Percentiles rank a stretch among this genome's conserved stretches.
Conservation (phyloP, 2,329 filamentous ascomycete genomes). For the Chrysoporthe austroafricana region DNA sequence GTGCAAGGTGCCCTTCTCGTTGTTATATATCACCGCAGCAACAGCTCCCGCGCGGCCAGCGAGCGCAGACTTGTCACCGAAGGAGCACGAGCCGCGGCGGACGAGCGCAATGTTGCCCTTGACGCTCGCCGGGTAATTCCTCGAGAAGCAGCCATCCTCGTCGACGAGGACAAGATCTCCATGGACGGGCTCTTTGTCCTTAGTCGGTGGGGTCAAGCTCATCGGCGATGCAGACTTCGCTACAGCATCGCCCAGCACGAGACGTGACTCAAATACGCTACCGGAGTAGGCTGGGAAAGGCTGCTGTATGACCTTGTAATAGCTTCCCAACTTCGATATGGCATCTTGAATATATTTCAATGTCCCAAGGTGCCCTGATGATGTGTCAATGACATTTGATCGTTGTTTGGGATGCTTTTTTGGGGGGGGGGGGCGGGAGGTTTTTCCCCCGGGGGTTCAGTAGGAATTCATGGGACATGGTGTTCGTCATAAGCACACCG, state of each 20-base stretch:
- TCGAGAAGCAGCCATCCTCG: conserved; percentile 65
- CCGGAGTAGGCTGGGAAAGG: conserved; percentile 65
- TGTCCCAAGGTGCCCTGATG: conserved; percentile 64
- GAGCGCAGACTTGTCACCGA: conserved; percentile 70
- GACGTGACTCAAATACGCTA: conserved; percentile 60
- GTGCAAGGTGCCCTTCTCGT: conserved; percentile 61
- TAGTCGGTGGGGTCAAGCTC: conserved; percentile 69
- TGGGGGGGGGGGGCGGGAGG: too few relatives aligned
- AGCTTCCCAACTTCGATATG: conserved; percentile 58
- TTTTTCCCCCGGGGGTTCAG: too few relatives aligned
- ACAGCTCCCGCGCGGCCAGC: conserved; percentile 72
- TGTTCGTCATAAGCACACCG: background rate
- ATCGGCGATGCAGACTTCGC: conserved; percentile 58
- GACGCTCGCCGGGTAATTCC: conserved; percentile 65
- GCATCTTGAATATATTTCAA: conserved; percentile 64
- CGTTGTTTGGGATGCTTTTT: too few relatives aligned
- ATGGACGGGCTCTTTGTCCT: conserved; percentile 60
- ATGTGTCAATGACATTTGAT: background rate
- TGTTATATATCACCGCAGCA: conserved; percentile 77
- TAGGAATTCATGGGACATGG: background rate
- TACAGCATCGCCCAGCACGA: conserved; percentile 58
- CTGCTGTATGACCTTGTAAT: conserved; percentile 67
- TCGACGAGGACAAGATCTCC: conserved; percentile 63
- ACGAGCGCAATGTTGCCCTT: conserved; percentile 72
- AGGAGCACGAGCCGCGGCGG: conserved; percentile 70